Evolutionary conservation across 208 protist species (phyloP).

Genomic region (Angomonas ambiguus): DNA sequence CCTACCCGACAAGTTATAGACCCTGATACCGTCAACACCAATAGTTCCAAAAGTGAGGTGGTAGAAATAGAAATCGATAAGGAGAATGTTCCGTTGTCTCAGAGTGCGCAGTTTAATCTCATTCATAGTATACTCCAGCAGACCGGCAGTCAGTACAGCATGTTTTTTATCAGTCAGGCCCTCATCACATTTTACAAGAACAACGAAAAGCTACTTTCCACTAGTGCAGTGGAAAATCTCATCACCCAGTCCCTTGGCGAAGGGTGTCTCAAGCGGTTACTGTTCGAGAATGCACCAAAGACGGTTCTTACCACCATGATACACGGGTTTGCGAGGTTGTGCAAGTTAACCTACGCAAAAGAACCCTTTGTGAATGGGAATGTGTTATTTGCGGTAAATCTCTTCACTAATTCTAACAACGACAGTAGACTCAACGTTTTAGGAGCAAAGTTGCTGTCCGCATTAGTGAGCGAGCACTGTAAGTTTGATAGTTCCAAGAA

Average conservation of each 20-base stretch:
- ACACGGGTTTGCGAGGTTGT: conserved; percentile 49
- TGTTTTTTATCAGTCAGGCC: conserved; percentile 69
- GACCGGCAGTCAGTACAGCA: conserved; percentile 70
- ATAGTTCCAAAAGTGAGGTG: background rate
- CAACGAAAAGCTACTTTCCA: conserved; percentile 44
- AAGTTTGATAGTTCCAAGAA: conserved; percentile 64
- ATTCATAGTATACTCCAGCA: conserved; percentile 48
- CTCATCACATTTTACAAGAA: conserved; percentile 65
- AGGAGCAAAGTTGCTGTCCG: background rate
- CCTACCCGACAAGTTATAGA: conserved; percentile 5
- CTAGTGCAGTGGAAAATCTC: conserved; percentile 30
- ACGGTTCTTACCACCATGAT: conserved; percentile 59
- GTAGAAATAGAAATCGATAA: background rate
- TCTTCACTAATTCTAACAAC: conserved; percentile 26
- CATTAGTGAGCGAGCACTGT: conserved; percentile 58
- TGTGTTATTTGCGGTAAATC: conserved; percentile 42
- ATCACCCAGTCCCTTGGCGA: conserved; percentile 57
- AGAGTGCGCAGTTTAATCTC: conserved; percentile 4
- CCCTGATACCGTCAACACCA: background rate
- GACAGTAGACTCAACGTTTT: background rate
- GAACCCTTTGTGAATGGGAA: conserved; percentile 46
- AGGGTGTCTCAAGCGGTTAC: conserved; percentile 50
- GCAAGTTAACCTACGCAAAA: conserved; percentile 65
- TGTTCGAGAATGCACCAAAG: conserved; percentile 48
- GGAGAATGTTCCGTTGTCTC: background rate